Evolutionary conservation across 306 rosid genomes (phyloP).

Genomic region (Pyrus communis): DNA sequence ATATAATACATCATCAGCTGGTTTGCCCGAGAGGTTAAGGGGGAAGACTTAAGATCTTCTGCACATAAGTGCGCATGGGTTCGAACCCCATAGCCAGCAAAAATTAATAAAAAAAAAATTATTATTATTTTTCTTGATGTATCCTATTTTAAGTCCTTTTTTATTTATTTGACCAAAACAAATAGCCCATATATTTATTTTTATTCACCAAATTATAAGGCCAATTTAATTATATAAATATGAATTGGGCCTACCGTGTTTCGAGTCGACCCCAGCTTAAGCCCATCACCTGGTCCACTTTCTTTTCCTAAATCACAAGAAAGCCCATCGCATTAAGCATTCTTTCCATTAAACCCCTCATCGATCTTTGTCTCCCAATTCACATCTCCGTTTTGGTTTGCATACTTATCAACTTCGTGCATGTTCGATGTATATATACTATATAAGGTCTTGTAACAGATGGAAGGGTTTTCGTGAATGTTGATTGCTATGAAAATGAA

Average conservation of each 20-base stretch:
- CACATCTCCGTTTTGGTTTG: too few relatives aligned
- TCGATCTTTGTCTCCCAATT: too few relatives aligned
- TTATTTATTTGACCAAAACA: background rate
- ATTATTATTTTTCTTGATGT: background rate
- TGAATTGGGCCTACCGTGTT: background rate
- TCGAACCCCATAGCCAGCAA: constrained; percentile 35
- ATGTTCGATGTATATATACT: too few relatives aligned
- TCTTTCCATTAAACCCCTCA: background rate
- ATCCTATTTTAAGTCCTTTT: background rate
- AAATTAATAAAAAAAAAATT: too few relatives aligned
- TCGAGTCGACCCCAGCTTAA: background rate
- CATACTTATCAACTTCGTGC: too few relatives aligned
- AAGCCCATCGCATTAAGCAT: background rate
- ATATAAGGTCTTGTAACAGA: background rate
- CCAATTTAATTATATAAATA: background rate
- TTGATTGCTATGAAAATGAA: too few relatives aligned
- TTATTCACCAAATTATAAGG: background rate
- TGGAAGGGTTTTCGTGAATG: too few relatives aligned
- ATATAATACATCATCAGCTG: background rate
- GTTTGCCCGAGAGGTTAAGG: constrained; percentile 25
- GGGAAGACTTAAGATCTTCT: constrained; percentile 32
- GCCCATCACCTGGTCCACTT: background rate
- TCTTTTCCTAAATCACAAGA: constrained; percentile 13
- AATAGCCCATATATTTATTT: background rate
- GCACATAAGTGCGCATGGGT: constrained; percentile 39